These are phyloP conservation scores for Ophiosphaerella korrae DNA, from an alignment of 2,329 filamentous ascomycete genomes.

Conservation along the genomic window DNA sequence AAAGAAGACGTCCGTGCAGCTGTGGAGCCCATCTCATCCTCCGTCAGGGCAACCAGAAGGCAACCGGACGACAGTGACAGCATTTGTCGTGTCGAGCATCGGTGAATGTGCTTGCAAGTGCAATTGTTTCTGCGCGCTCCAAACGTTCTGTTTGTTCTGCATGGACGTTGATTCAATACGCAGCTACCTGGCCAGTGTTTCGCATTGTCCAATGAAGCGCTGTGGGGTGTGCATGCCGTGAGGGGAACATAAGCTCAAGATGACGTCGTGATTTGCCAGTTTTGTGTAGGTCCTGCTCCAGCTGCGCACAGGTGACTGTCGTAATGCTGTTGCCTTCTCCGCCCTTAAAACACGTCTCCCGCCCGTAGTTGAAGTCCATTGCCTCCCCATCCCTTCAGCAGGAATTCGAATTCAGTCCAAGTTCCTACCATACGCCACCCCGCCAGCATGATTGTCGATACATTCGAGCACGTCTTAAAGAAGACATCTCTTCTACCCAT, in stretches of 20 bases:
- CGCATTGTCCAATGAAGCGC: constrained; percentile 17
- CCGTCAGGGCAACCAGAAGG: too few relatives aligned
- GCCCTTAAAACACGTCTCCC: constrained; percentile 26
- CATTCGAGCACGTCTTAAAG: constrained; percentile 51
- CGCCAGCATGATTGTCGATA: constrained; percentile 53
- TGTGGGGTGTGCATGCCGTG: constrained; percentile 22
- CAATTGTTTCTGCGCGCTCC: too few relatives aligned
- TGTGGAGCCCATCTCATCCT: background rate
- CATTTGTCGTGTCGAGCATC: too few relatives aligned
- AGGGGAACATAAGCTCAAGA: constrained; percentile 20
- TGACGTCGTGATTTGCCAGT: constrained; percentile 32
- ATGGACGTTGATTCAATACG: background rate
- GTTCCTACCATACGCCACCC: constrained; percentile 11
- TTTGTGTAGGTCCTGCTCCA: constrained; percentile 34
- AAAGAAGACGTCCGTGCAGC: background rate
- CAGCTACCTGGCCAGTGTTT: background rate
- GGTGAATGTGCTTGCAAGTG: too few relatives aligned
- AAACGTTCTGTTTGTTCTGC: background rate
- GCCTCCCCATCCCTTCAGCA: background rate
- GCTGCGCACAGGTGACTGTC: constrained; percentile 30
- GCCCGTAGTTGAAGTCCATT: constrained; percentile 8
- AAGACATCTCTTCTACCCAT: constrained; percentile 37
- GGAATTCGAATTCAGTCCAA: constrained; percentile 8
- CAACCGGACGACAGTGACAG: too few relatives aligned
- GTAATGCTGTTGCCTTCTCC: constrained; percentile 25